Percentiles rank a stretch among this genome's conserved stretches.
Conservation (phyloP, 768 basidiomycete species). For the Russula griseocarnosa region DNA sequence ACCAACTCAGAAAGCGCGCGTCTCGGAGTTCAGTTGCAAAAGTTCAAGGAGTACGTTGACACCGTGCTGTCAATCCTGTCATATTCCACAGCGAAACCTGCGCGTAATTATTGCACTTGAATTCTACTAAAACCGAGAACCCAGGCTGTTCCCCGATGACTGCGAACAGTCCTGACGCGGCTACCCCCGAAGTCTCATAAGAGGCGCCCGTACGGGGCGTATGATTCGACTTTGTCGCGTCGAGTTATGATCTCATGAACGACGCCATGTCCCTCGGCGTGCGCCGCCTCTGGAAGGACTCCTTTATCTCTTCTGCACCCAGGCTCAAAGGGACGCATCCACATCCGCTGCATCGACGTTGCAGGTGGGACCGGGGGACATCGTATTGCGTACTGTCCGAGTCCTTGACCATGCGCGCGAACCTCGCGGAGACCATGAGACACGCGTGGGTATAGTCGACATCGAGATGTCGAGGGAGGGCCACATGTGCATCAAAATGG, state of each 20-base stretch:
- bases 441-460: constrained; percentile 84
- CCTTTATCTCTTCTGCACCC: constrained; percentile 74
- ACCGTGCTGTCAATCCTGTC: too few relatives aligned
- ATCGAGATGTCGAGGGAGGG: constrained; percentile 97
- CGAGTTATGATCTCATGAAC: constrained; percentile 98
- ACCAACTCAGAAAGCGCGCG: too few relatives aligned
- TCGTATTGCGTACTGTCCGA: constrained; percentile 92
- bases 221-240: too few relatives aligned
- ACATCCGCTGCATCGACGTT: constrained; percentile 88
- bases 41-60: too few relatives aligned
- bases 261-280: constrained; percentile 97
- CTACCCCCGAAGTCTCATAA: constrained; percentile 67
- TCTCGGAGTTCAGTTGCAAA: neutral
- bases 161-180: constrained; percentile 14
- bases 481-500: constrained; percentile 84
- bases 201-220: constrained; percentile 87
- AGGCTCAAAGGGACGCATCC: constrained; percentile 65
- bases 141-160: constrained; percentile 16
- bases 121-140: constrained; percentile 6
- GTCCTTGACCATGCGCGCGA: constrained; percentile 90
- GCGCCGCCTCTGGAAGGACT: constrained; percentile 96
- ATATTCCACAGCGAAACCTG: neutral
- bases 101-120: neutral
- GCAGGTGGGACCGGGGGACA: constrained; percentile 98
- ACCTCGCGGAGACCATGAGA: constrained; percentile 85